Conservation (phyloP, 257 asterid genomes). For the Lycium barbarum region DNA sequence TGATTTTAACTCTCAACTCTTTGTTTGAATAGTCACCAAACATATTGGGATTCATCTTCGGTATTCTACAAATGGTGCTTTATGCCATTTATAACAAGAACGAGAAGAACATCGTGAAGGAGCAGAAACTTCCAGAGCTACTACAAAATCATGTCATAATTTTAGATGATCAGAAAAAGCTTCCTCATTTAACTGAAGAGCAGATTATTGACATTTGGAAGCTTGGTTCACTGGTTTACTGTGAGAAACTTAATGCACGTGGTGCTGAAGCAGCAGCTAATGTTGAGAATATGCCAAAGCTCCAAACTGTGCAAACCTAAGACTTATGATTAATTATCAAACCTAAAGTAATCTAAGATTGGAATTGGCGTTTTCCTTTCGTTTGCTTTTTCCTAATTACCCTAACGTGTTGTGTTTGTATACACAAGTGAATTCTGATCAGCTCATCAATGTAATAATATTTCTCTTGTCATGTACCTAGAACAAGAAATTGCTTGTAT, state of each 20-base stretch:
- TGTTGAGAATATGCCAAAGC: not conserved
- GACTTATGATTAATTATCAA: no score
- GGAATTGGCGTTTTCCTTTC: not conserved
- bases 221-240: constrained; percentile 46
- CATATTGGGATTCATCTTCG: constrained; percentile 64
- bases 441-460: not conserved
- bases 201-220: constrained; percentile 57
- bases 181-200: constrained; percentile 45
- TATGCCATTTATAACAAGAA: constrained; percentile 49
- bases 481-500: constrained; percentile 25
- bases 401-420: constrained; percentile 2
- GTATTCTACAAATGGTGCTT: constrained; percentile 58
- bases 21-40: constrained; percentile 52
- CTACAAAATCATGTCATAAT: constrained; percentile 30
- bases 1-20: not conserved
- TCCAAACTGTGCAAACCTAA: not conserved
- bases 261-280: not conserved
- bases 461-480: not conserved
- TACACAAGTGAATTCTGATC: not conserved
- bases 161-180: constrained; percentile 41
- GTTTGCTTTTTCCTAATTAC: not conserved
- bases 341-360: not conserved
- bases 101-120: constrained; percentile 39
- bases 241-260: constrained; percentile 40
- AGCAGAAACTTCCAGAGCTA: constrained; percentile 21